Conservation (phyloP, 139 green algal genomes). For the Coelastrella sp. region DNA sequence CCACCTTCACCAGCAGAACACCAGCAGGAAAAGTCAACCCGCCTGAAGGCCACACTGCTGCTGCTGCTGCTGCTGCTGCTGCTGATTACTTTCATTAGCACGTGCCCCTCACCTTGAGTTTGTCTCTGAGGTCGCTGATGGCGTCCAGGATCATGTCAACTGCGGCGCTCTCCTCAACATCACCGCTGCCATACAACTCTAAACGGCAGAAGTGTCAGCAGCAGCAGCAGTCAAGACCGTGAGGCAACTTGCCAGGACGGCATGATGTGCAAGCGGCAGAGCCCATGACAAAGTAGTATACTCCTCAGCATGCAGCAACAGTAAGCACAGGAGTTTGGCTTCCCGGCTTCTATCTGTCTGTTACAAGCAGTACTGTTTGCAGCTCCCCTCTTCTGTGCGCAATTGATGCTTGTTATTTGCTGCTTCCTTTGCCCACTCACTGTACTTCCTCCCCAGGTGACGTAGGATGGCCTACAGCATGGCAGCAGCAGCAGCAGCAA, state of each 20-base stretch:
- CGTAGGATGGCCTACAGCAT: slow-evolving; percentile 52
- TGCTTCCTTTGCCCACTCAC: slow-evolving; percentile 14
- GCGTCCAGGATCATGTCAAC: slow-evolving; percentile 62
- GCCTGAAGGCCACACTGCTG: too few species aligned
- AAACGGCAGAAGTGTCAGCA: not conserved
- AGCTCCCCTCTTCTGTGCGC: not conserved
- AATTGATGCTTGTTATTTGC: not conserved
- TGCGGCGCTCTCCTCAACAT: slow-evolving; percentile 25
- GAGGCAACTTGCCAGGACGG: too few species aligned
- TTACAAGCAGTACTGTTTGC: not conserved
- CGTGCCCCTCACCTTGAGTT: slow-evolving; percentile 36
- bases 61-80: too few species aligned
- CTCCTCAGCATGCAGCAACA: too few species aligned
- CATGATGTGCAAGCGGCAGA: too few species aligned
- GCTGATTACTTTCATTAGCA: too few species aligned
- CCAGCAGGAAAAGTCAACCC: too few species aligned
- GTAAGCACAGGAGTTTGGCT: too few species aligned
- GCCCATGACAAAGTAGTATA: too few species aligned
- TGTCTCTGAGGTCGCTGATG: slow-evolving; percentile 50
- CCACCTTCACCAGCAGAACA: too few species aligned
- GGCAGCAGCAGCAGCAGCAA: not conserved
- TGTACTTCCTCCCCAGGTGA: slow-evolving; percentile 58
- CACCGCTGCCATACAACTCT: slow-evolving; percentile 56
- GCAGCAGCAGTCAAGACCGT: not conserved
- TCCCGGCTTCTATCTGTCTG: too few species aligned